These are phyloP conservation scores for Boletus coccyginus DNA, from an alignment of 768 basidiomycete species.

Conservation along the genomic window DNA sequence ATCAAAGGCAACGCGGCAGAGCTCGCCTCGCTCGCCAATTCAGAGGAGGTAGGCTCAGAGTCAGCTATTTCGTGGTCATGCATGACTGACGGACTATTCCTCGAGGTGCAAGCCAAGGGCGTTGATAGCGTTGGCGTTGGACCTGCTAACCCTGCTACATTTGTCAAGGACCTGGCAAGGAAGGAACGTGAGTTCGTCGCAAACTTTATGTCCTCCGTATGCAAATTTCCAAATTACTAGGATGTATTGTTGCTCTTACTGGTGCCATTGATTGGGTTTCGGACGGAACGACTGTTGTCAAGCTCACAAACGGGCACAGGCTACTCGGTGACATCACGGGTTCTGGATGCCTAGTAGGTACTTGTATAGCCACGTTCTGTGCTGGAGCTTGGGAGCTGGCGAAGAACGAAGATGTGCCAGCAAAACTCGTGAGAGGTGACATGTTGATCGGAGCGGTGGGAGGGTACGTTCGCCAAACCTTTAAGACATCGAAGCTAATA, in stretches of 20 bases:
- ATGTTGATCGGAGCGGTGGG: constrained; percentile 74
- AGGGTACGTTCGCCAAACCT: constrained; percentile 49
- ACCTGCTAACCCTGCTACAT: constrained; percentile 68
- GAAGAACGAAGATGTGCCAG: constrained; percentile 29
- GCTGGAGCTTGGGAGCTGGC: constrained; percentile 55
- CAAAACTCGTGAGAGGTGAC: constrained; percentile 65
- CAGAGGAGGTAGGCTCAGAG: constrained; percentile 54
- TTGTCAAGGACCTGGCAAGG: constrained; percentile 67
- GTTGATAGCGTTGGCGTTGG: constrained; percentile 82
- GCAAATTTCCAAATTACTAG: constrained; percentile 35
- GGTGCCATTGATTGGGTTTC: constrained; percentile 82
- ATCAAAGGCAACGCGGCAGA: constrained; percentile 96
- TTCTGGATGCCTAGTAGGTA: constrained; percentile 83
- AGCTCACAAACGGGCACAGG: constrained; percentile 69
- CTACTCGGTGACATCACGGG: constrained; percentile 83
- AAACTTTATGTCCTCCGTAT: background rate
- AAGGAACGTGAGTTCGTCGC: constrained; percentile 60
- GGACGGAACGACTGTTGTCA: constrained; percentile 70
- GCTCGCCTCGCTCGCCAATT: constrained; percentile 75
- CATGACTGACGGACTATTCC: background rate
- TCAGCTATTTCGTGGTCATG: background rate
- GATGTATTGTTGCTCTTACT: constrained; percentile 78
- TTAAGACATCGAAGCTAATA: constrained; percentile 2
- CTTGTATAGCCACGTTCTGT: constrained; percentile 76
- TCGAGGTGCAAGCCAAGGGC: constrained; percentile 69